Evolutionary conservation across 768 basidiomycete genomes (phyloP).

Genomic region (Russula foetens): DNA sequence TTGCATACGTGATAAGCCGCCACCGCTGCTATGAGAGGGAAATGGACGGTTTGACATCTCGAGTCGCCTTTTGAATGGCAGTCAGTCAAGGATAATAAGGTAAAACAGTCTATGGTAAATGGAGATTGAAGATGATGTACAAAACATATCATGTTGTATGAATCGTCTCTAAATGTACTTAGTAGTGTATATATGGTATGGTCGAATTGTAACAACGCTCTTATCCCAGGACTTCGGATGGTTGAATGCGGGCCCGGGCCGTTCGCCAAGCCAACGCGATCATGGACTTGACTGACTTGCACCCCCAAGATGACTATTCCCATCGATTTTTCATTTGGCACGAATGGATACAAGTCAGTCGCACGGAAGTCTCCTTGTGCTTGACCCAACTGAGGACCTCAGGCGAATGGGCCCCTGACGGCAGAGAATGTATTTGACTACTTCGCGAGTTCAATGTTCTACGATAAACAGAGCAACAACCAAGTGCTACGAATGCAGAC

Average conservation of each 20-base stretch:
- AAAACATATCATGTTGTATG: too few species aligned
- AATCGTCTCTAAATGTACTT: background rate
- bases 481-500: constrained; percentile 92
- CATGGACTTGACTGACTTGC: constrained; percentile 56
- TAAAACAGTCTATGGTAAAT: background rate
- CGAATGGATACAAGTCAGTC: constrained; percentile 72
- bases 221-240: too few species aligned
- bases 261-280: background rate
- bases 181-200: background rate
- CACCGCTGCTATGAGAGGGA: constrained; percentile 62
- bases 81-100: background rate
- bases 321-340: constrained; percentile 87
- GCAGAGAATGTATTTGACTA: constrained; percentile 81
- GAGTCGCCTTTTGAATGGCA: constrained; percentile 43
- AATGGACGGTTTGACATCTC: constrained; percentile 42
- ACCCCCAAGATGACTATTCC: constrained; percentile 74
- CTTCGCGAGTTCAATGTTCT: constrained; percentile 87
- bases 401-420: constrained; percentile 74
- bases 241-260: too few species aligned
- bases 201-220: background rate
- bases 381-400: constrained; percentile 6
- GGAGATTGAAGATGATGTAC: too few species aligned
- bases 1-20: constrained; percentile 55
- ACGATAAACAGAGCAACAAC: constrained; percentile 91
- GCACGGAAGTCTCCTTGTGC: background rate